Base-by-base conservation (phyloP, 495 filamentous ascomycete genomes). In the Hypoxylon cercidicola region DNA sequence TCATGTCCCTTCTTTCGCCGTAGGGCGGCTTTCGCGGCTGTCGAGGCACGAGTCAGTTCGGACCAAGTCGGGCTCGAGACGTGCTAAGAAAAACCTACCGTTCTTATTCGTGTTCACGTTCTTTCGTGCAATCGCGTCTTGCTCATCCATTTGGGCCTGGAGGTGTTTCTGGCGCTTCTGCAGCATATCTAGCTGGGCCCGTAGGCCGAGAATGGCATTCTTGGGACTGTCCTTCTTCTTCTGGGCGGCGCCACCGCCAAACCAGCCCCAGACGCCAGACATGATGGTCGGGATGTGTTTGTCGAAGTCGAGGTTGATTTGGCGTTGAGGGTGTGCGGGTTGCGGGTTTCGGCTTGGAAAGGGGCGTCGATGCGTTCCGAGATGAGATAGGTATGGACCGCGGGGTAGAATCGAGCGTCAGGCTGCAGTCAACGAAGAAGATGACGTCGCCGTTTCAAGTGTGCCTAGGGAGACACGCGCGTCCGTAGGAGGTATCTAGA, bases 101-200 rank as follows among this genome's bases (percentile, higher is more conserved):
- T 84, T 92, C 79, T 97, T 97, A 83, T 99, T 98, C 39, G 90
- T 84, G 69, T 82, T 89, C 20, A 97, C 88, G 65, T 93, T 87
- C 82, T 97, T 97, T 78, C 90, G 84, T n/a, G 95, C 96, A 61
- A 93, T 84, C 35, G 85, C 82, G 74, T 98, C 95, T 74, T 99
- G 95, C 77, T 98, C 93, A 13, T 88, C 88, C 79, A 97, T 96
- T 81, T 95, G 93, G 62, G 84, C 88, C 75, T 93, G 90, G 43
- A 97, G 80, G 73, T 98, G 92, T 73, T 85, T 89, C 80, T 99
- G 93, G 43, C 96, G 84, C 85, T 99, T 99, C 78, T 96, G 92
- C 64, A 99, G 84, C 94, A 97, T 97, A 64, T 97, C 93, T 21
- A 98, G 83, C 84, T 97, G 93, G 68, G 88, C 82, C 57, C 95